Base-by-base conservation (phyloP, 768 basidiomycete genomes). In the Tubosaeta sp. region DNA sequence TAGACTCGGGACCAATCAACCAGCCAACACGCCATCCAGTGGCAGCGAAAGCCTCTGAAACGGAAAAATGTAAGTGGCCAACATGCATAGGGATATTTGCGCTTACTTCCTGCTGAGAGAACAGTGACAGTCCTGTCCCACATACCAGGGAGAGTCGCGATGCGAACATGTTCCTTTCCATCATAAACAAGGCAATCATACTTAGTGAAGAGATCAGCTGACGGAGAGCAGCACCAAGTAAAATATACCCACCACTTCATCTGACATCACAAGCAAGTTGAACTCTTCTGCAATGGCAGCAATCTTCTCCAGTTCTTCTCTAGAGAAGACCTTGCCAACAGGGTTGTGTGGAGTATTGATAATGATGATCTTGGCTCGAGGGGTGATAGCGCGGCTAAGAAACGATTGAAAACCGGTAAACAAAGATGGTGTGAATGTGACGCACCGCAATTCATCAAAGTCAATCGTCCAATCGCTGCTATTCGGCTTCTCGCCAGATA, bases 21-120 rank as follows among this genome's bases (percentile, higher is more conserved):
- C 94, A 98, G 56, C 96, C 95, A 43, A 98, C 82, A 51, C 95
- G 86, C 94, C 94, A 98, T 22, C 96, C 95, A 3, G 95, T 99
- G 5, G 92, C 91, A 13, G 94, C 90, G 69, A 99, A 99, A 6
- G 92, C 84, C 76, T 97, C 93, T 94, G 69, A 29, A n/a, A 43
- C 14, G 11, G 13, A 22, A 5, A 6, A 30, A 41, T 12, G 40
- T 56, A 46, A 55, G n/a, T 40, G 29, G 38, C 10, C 36, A 25
- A 12, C 12, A 27, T 31, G n/a, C 22, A 1, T 3, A 27, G 39
- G 35, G 32, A 10, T 29, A 11, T 46, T 36, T 30, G 16, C 6
- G 69, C 84, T 73, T 70, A 92, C 92, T 95, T 59, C 94, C 94
- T 25, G 90, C 94, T n/a, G 92, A 94, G 35, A 88, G 84, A 48